Conservation (phyloP, 1,284 basidiomycete genomes). For the Wallemia ichthyophaga region DNA sequence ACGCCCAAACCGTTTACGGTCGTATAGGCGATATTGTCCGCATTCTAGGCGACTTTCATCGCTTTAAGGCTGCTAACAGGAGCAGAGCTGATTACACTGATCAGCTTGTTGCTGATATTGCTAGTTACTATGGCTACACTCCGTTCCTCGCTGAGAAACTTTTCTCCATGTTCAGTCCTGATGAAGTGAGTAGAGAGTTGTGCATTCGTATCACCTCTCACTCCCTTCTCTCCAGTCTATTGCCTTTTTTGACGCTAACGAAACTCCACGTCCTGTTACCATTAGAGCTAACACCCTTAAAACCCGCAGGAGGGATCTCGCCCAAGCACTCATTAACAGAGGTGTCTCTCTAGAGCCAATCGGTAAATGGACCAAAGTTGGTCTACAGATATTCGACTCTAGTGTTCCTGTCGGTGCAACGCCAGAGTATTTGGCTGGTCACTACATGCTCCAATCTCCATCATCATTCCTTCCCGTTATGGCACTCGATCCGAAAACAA, state of each 20-base stretch:
- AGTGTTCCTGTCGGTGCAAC: conserved; percentile 83
- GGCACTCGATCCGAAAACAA: conserved; percentile 67
- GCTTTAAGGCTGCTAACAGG: conserved; percentile 30
- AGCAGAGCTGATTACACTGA: conserved; percentile 68
- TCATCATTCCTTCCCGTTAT: conserved; percentile 98
- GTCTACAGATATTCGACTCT: conserved; percentile 89
- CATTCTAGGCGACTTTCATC: conserved; percentile 42
- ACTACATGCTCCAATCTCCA: conserved; percentile 98
- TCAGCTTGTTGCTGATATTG: conserved; percentile 63
- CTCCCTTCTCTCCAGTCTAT: conserved; percentile 33
- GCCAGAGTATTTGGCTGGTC: conserved; percentile 92
- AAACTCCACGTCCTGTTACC: conserved; percentile 81
- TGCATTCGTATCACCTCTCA: conserved; percentile 1
- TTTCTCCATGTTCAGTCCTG: conserved; percentile 71
- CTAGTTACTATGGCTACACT: conserved; percentile 92
- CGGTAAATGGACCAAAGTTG: conserved; percentile 96
- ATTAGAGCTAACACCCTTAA: conserved; percentile 93
- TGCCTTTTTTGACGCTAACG: conserved; percentile 96
- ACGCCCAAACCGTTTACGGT: conserved; percentile 54
- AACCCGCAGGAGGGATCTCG: conserved; percentile 72
- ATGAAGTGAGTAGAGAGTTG: conserved; percentile 31
- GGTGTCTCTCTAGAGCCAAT: conserved; percentile 93
- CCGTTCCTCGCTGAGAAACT: conserved; percentile 80
- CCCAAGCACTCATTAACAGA: conserved; percentile 76
- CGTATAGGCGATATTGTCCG: conserved; percentile 67